phyloP scores from a whole-genome alignment of 2,329 filamentous ascomycete genomes.

The Diaporthe velutina region DNA sequence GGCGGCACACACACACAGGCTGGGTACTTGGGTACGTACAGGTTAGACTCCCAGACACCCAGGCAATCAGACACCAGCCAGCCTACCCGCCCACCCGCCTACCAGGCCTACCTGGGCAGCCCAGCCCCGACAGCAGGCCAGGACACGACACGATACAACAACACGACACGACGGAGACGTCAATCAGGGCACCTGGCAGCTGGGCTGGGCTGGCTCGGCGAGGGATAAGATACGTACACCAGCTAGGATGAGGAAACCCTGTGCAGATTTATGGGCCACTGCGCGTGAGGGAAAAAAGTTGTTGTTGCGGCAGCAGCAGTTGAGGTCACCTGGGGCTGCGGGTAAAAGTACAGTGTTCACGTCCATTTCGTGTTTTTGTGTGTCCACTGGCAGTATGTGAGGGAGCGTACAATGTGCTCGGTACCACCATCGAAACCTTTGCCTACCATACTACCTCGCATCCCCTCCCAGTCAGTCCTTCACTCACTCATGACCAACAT shows the following conservation, averaged over 20 bases:
- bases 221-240: neutral
- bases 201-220: neutral
- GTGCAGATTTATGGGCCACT: conserved; percentile 30
- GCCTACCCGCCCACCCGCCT: neutral
- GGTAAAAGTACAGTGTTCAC: neutral
- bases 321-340: neutral
- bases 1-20: neutral
- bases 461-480: neutral
- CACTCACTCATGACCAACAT: neutral
- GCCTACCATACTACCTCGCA: neutral
- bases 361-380: neutral
- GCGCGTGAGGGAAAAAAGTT: neutral
- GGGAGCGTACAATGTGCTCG: neutral
- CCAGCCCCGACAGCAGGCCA: neutral
- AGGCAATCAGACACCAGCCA: neutral
- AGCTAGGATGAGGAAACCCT: conserved; percentile 16
- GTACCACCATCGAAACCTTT: neutral
- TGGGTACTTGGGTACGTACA: neutral
- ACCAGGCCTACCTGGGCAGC: neutral
- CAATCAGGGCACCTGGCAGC: neutral
- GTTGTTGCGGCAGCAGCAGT: neutral
- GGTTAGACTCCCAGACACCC: conserved; percentile 7
- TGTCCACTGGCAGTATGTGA: neutral
- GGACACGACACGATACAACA: conserved; percentile 5
- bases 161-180: neutral